Base-by-base conservation (phyloP, 169 alveolate genomes). In the Cryptosporidium sp. region DNA sequence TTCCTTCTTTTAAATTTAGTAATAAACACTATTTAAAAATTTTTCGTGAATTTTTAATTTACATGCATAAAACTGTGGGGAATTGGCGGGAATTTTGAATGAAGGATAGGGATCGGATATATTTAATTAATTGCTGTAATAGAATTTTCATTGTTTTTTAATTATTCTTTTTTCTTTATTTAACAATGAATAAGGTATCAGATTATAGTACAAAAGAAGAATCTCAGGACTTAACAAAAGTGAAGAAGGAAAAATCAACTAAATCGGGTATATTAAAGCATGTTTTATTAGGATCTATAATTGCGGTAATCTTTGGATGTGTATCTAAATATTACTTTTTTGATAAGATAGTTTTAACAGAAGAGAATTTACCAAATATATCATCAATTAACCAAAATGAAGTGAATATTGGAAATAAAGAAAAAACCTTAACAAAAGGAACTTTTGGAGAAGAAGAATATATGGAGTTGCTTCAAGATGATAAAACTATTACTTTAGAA, bases 391-490 rank as follows among this genome's bases (percentile, higher is more conserved):
- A 69, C 16, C 39, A 45, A 6, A 23, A 9, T 45, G 48, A 12
- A 3, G 23, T 12, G 14, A 31, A 48, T 26, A 37, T 18, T 29
- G 39, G 39, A 29, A 73, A 21, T 7, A 26, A 73, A 10, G 44
- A 56, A 8, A 45, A 52, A 60, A 42, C 31, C 6, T 31, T 31
- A 37, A 53, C 35, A 33, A 31, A 21, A 35, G 86, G 68, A 56
- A 62, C 62, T 10, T 52, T 73, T 73, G 86, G 51, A 58, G 70
- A 73, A 33, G 86, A 53, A 10, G 71, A 53, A 7, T 23, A 33
- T 1, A 1, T 65, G 48, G 72, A 65, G 12, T 65, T 65, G 6
- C 18, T 18, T 33, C 72, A 26, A n/a, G 23, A 56, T 56, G 53
- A 65, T 14, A 65, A 65, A 45, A 65, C 6, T 1, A 35, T 65